Conservation (phyloP, 805 yeast species). For the Yamadazyma insecticola region DNA sequence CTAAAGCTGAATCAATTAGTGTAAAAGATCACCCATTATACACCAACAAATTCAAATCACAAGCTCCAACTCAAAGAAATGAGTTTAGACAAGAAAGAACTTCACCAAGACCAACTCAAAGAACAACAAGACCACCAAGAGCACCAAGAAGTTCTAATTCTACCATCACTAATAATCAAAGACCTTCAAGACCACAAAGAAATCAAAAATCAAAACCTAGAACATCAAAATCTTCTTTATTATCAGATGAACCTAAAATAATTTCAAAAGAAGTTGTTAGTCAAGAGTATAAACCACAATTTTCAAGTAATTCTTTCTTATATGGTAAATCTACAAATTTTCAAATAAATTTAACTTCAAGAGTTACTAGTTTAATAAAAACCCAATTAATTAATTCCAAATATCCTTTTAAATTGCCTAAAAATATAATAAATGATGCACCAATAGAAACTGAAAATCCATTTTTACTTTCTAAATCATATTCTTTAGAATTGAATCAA, state of each 20-base stretch:
- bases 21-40: conserved; percentile 19
- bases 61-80: background rate
- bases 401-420: conserved; percentile 39
- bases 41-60: conserved; percentile 2
- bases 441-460: conserved; percentile 18
- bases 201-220: conserved; percentile 3
- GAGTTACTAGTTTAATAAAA: conserved; percentile 39
- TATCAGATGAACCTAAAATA: conserved; percentile 2
- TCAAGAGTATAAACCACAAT: conserved; percentile 6
- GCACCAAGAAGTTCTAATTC: conserved; percentile 2
- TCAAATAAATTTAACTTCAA: conserved; percentile 21
- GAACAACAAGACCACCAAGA: conserved; percentile 4
- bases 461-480: conserved; percentile 27
- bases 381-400: conserved; percentile 32
- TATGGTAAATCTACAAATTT: conserved; percentile 33
- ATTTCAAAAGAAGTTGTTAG: conserved; percentile 6
- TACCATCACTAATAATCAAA: background rate
- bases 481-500: conserved; percentile 19
- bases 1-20: conserved; percentile 6
- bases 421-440: conserved; percentile 22
- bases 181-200: conserved; percentile 3
- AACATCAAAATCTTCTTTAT: conserved; percentile 4
- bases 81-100: background rate
- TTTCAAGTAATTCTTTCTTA: conserved; percentile 25
- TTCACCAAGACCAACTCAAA: too few species aligned